phyloP scores from a whole-genome alignment of 352 stramenopile genomes.

The Lagenidium sp. region DNA sequence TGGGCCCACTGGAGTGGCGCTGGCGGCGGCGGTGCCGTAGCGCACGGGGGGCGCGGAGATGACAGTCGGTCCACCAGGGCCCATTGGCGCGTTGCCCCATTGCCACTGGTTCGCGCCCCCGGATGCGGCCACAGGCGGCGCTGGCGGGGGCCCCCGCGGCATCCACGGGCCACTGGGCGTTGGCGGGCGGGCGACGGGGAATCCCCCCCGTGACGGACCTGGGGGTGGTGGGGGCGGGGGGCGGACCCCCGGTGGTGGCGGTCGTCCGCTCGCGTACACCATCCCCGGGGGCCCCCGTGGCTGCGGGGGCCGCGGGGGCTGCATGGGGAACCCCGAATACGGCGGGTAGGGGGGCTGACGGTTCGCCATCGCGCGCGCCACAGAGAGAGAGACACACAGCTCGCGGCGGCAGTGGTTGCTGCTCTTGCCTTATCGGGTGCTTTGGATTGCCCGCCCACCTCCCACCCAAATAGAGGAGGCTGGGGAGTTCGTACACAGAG shows the following conservation, averaged over 20 bases:
- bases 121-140: conserved; percentile 1
- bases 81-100: conserved; percentile 30
- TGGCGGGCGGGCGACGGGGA: not conserved
- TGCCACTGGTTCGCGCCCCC: conserved; percentile 41
- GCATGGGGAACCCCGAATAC: conserved; percentile 9
- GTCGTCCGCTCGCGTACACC: no score
- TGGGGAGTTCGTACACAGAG: not conserved
- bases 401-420: no score
- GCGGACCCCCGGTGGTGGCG: no score
- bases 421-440: no score
- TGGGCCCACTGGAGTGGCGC: not conserved
- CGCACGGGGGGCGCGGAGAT: conserved; percentile 27
- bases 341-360: no score
- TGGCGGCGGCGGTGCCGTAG: conserved; percentile 20
- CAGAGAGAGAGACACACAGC: no score
- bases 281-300: conserved; percentile 4
- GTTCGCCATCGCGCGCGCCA: no score
- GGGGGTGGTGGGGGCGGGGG: not conserved
- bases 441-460: not conserved
- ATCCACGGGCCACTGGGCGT: no score
- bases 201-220: not conserved
- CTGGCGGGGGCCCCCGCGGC: conserved; percentile 25
- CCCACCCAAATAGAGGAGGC: no score
- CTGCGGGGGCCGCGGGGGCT: conserved; percentile 18
- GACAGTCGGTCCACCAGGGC: conserved; percentile 6